Evolutionary conservation across 495 filamentous ascomycete genomes (phyloP).

Genomic region (Glarea lozoyensis): DNA sequence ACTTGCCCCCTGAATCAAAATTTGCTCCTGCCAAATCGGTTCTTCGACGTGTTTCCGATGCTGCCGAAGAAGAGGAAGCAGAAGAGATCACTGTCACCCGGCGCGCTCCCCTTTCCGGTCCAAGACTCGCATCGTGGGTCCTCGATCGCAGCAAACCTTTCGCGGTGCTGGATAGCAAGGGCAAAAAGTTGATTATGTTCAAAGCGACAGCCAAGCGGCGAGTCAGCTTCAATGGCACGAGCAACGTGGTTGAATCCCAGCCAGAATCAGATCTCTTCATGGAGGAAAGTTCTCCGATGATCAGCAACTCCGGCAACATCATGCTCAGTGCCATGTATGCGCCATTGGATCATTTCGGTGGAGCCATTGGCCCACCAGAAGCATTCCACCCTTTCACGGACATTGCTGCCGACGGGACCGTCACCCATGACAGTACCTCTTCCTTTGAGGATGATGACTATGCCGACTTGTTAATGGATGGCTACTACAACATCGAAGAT

Average conservation of each 20-base stretch:
- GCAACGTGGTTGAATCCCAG: constrained; percentile 10
- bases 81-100: constrained; percentile 13
- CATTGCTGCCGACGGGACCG: constrained; percentile 45
- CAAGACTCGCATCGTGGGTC: constrained; percentile 12
- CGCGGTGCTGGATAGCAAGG: constrained; percentile 59
- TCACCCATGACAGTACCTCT: constrained; percentile 23
- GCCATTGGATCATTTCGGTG: constrained; percentile 48
- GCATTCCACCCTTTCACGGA: constrained; percentile 65
- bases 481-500: constrained; percentile 56
- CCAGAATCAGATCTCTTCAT: constrained; percentile 30
- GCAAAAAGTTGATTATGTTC: constrained; percentile 65
- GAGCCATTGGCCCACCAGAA: constrained; percentile 63
- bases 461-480: constrained; percentile 55
- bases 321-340: constrained; percentile 65
- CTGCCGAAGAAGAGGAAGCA: constrained; percentile 31
- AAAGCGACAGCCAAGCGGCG: constrained; percentile 17
- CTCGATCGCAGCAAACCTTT: constrained; percentile 55
- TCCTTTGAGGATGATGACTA: constrained; percentile 42
- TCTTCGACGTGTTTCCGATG: constrained; percentile 44
- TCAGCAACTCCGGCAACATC: constrained; percentile 59
- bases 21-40: constrained; percentile 48
- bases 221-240: constrained; percentile 16
- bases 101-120: constrained; percentile 3
- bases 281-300: constrained; percentile 48
- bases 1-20: constrained; percentile 49